Evolutionary conservation across 257 asterid species (phyloP), one percentile per base, ranked within the genome.

Genomic region (Solanum sejunctum): DNA sequence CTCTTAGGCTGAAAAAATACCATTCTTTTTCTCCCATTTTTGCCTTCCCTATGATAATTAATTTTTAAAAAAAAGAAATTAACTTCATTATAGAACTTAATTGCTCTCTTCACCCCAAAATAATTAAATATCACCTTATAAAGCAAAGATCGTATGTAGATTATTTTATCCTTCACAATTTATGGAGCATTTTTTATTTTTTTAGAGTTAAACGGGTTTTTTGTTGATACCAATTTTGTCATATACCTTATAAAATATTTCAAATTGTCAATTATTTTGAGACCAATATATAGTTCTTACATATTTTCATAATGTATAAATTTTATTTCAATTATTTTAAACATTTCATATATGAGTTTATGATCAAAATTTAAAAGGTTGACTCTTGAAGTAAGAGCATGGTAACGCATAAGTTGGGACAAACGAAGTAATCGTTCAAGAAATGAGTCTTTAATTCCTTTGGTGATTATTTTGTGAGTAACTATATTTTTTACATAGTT

Each of bases 1-100:
- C 99, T 15, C 98, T 85, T 2, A 90, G 97, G 91, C 97, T 93
- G 92, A 94, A 96, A 91, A 96, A 96, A 26, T 94, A 96, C 97
- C 97, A 96, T 88, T 96, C 99, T 12, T 93, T 94, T 84, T 90
- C 99, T 86, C 99, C 98, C 96, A 94, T 94, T 86, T 94, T 96
- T 8, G 99, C 98, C 87, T 96, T 96, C 71, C 93, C 99, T 95
- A 26, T 41, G 1, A 58, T 21, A 41, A 80, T 80, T 18, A 81
- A 57, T 81, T 80, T 32, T 0, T 23, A 1, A 2, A 28, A 28
- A 18, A 10, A 56, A 10, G 6, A 32, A 0, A 10, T 81, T 41
- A 81, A 81, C 16, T 49, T 16, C 1, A 66, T 28, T 23, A 23
- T 60, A 32, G 10, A 81, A 10, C 26, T 11, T 61, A 23, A 23